Evolutionary conservation across 495 filamentous ascomycete genomes (phyloP).

Genomic region (Chlorociboria aeruginascens): DNA sequence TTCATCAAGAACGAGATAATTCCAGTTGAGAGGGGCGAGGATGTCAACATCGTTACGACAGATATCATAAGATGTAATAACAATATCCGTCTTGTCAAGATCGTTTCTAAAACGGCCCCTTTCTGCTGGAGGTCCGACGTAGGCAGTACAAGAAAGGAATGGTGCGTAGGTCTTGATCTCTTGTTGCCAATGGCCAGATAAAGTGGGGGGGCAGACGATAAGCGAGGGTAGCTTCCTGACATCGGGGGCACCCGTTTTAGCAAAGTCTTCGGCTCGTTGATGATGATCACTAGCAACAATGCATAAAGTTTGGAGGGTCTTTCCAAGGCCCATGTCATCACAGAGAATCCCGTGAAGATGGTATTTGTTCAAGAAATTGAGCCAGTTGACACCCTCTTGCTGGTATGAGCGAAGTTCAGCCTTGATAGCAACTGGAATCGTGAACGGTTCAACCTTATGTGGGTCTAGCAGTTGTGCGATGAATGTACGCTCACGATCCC

Average conservation of each 20-base stretch:
- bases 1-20: slow-evolving; percentile 94
- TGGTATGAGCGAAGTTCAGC: slow-evolving; percentile 92
- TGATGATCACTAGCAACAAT: slow-evolving; percentile 98
- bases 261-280: slow-evolving; percentile 78
- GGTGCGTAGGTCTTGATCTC: slow-evolving; percentile 91
- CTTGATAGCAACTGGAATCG: slow-evolving; percentile 92
- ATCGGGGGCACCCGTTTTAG: slow-evolving; percentile 64
- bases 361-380: slow-evolving; percentile 94
- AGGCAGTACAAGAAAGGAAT: slow-evolving; percentile 78
- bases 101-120: slow-evolving; percentile 53
- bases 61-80: slow-evolving; percentile 96
- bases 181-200: slow-evolving; percentile 99
- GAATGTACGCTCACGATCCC: slow-evolving; percentile 88
- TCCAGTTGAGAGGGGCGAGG: slow-evolving; percentile 79
- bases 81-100: slow-evolving; percentile 70
- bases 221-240: slow-evolving; percentile 73
- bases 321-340: slow-evolving; percentile 98
- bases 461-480: slow-evolving; percentile 92
- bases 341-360: slow-evolving; percentile 97
- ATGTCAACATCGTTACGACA: slow-evolving; percentile 85
- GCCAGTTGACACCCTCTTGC: slow-evolving; percentile 98
- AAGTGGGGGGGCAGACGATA: slow-evolving; percentile 89
- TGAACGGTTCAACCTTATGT: slow-evolving; percentile 88
- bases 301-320: slow-evolving; percentile 93
- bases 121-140: slow-evolving; percentile 78